Base-by-base conservation (phyloP, 2,329 filamentous ascomycete genomes). In the Stemphylium lycopersici region DNA sequence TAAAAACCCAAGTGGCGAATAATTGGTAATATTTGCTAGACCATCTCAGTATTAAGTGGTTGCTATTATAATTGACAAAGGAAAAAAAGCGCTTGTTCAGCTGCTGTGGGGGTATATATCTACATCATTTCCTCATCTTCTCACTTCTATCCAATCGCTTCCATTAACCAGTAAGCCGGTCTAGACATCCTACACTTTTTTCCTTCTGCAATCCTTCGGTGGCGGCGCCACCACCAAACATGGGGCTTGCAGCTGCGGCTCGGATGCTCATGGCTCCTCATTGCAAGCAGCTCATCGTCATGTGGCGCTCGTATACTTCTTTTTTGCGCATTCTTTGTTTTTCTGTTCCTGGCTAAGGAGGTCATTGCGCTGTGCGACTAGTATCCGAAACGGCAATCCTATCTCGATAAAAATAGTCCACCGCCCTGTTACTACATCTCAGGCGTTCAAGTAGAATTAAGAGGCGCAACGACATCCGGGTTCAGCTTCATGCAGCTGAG, bases 401-500 rank as follows among this genome's bases (percentile, higher is more conserved):
- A 36, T 10, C 26, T 10, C 3, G 26, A 29, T 29, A 29, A 29
- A 29, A 29, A 29, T 29, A 29, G 26, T 29, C 6, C 3, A 24
- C 6, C 6, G 22, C 6, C 7, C 26, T 2, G 26, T 29, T 29
- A 29, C 26, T 11, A 6, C 26, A 29, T 29, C 7, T 29, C 26
- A 3, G 8, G 26, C 26, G 26, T 11, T 29, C 26, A 29, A 29
- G 26, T 26, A 7, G 33, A 12, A 29, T 10, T 31, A 15, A 22
- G 22, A 22, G 36, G 16, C 36, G 41, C 37, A 37, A 31, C 12
- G 29, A n/a, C 37, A 13, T 39, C 31, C 24, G 38, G n/a, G 15
- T 43, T 26, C n/a, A 49, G 33, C 50, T 34, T 45, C 6, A 22
- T 16, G 39, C 36, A 45, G 42, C 51, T 55, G n/a, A 40, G 38